phyloP scores from a whole-genome alignment of 352 stramenopile genomes.

The Pythium monospermum region DNA sequence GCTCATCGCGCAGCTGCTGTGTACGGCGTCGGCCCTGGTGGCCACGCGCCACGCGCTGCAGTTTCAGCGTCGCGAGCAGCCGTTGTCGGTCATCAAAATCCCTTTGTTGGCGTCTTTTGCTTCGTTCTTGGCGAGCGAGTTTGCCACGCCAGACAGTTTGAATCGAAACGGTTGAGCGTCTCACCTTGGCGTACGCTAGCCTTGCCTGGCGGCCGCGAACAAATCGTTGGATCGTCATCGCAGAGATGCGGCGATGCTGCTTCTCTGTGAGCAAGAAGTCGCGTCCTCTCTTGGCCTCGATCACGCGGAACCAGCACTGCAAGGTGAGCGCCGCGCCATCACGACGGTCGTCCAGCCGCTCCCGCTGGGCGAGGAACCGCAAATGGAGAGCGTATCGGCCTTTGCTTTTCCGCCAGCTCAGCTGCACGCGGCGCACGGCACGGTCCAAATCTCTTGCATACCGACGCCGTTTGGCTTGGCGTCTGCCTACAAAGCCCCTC shows the following conservation, averaged over 20 bases:
- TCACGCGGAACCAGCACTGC: conserved; percentile 35
- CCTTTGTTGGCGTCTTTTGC: conserved; percentile 8
- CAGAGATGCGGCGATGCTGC: conserved; percentile 20
- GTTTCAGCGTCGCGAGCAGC: conserved; percentile 16
- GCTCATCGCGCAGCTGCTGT: conserved; percentile 21
- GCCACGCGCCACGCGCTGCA: conserved; percentile 35
- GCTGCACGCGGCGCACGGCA: conserved; percentile 38
- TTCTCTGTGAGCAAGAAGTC: conserved; percentile 15
- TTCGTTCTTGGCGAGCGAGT: conserved; percentile 24
- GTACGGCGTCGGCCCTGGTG: conserved; percentile 22
- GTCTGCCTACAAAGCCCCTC: conserved; percentile 30
- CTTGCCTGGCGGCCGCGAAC: conserved; percentile 21
- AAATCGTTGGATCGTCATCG: conserved; percentile 36
- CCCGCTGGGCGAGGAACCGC: conserved; percentile 42
- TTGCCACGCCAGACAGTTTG: conserved; percentile 38
- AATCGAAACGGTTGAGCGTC: conserved; percentile 32
- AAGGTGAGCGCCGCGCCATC: conserved; percentile 28
- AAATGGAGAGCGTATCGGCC: conserved; percentile 38
- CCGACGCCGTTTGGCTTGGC: conserved; percentile 16
- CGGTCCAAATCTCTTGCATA: conserved; percentile 19
- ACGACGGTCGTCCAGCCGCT: conserved; percentile 26
- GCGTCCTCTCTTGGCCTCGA: conserved; percentile 11
- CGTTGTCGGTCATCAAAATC: conserved; percentile 8
- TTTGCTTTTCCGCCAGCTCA: conserved; percentile 42
- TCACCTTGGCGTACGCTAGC: conserved; percentile 12